Percentiles rank a stretch among this genome's conserved stretches.
Evolutionary conservation across 176 grass and related monocot species (phyloP).

Genomic region (Aegilops bicornis): DNA sequence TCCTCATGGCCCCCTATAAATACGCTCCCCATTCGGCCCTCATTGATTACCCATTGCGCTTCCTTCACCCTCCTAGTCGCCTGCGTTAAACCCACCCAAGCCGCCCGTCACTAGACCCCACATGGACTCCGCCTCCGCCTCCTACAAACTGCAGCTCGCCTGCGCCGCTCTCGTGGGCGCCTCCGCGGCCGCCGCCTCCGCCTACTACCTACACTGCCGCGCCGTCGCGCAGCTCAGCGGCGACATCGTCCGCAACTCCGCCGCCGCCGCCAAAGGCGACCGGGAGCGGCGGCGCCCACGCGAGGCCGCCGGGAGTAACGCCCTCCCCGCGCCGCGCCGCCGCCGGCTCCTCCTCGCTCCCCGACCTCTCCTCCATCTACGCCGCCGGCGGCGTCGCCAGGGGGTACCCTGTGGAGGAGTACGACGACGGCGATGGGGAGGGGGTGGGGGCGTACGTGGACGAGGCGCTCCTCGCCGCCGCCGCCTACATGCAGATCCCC

Average conservation of each 20-base stretch:
- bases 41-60: not conserved
- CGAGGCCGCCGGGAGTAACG: slow-evolving; percentile 12
- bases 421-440: slow-evolving; percentile 34
- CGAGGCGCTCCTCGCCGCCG: slow-evolving; percentile 31
- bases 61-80: not conserved
- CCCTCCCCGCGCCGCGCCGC: slow-evolving; percentile 21
- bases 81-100: slow-evolving; percentile 37
- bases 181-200: slow-evolving; percentile 58
- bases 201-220: slow-evolving; percentile 89
- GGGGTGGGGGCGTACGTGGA: slow-evolving; percentile 21
- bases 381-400: slow-evolving; percentile 21
- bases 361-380: slow-evolving; percentile 48
- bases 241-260: slow-evolving; percentile 60
- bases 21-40: not conserved
- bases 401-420: slow-evolving; percentile 40
- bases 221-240: slow-evolving; percentile 61
- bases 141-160: slow-evolving; percentile 80
- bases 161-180: slow-evolving; percentile 81
- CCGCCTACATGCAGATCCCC: slow-evolving; percentile 41
- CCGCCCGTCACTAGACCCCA: not conserved
- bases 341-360: slow-evolving; percentile 47
- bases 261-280: slow-evolving; percentile 30
- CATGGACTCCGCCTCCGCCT: slow-evolving; percentile 63
- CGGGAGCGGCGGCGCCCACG: slow-evolving; percentile 8
- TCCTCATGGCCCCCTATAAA: slow-evolving; percentile 37